Evolutionary conservation across 306 rosid genomes (phyloP).

Genomic region (Malus fusca): DNA sequence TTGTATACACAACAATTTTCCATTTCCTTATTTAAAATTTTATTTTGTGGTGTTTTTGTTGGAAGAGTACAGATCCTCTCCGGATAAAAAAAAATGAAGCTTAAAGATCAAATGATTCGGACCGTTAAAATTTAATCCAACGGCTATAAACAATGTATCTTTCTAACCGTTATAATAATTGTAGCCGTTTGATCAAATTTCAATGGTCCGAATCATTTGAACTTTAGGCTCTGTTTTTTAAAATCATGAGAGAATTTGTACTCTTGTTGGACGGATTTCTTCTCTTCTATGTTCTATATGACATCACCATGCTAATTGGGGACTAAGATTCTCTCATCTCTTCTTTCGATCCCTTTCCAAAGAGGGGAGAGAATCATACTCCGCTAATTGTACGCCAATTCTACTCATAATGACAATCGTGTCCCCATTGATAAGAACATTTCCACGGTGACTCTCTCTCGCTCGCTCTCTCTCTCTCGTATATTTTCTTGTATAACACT

Average conservation of each 20-base stretch:
- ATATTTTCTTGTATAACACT: not conserved
- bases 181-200: fast-evolving
- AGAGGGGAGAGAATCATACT: no score
- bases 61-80: not conserved
- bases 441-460: not conserved
- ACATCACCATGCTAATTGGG: slow-evolving; percentile 12
- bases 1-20: not conserved
- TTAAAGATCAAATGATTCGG: fast-evolving
- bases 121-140: no score
- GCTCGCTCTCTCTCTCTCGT: no score
- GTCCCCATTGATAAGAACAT: not conserved
- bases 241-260: no score
- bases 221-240: fast-evolving
- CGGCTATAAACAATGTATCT: fast-evolving
- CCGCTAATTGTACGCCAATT: not conserved
- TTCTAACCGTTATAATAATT: no score
- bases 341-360: no score
- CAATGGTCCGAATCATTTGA: no score
- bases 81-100: no score
- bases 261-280: not conserved
- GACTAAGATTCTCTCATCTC: no score
- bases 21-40: not conserved
- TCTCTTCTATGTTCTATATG: slow-evolving; percentile 1
- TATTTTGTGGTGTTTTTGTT: not conserved
- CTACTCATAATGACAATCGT: not conserved